Percentiles rank a stretch among this genome's conserved stretches.
phyloP scores from a whole-genome alignment of 441 rosid species.

The Erodium moschatum region DNA sequence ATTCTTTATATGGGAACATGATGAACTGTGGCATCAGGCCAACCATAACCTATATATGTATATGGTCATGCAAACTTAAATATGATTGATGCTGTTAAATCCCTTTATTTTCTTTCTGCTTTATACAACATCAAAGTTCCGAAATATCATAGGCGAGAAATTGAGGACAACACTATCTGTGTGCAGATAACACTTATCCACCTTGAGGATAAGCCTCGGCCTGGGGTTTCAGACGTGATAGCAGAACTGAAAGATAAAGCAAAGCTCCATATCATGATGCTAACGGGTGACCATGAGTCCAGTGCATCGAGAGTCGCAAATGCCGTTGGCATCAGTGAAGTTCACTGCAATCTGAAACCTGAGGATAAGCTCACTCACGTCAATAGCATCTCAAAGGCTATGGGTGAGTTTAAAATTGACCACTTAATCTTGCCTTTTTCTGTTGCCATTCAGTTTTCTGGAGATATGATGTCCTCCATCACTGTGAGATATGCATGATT shows the following conservation, averaged over 20 bases:
- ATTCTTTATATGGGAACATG: neutral
- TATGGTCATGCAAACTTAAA: neutral
- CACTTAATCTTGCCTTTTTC: neutral
- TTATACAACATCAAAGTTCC: neutral
- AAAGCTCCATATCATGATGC: slow-evolving; percentile 65
- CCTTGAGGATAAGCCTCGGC: slow-evolving; percentile 79
- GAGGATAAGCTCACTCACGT: slow-evolving; percentile 84
- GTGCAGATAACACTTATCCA: slow-evolving; percentile 75
- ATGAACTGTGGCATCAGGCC: neutral
- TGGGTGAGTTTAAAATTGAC: slow-evolving; percentile 33
- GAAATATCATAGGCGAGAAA: neutral
- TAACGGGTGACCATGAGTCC: slow-evolving; percentile 88
- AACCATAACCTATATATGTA: neutral
- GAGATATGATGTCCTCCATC: neutral
- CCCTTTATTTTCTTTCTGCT: neutral
- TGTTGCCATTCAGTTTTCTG: neutral
- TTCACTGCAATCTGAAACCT: slow-evolving; percentile 74
- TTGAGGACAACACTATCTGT: neutral
- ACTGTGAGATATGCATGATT: neutral
- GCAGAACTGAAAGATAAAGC: slow-evolving; percentile 51
- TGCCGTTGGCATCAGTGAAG: slow-evolving; percentile 75
- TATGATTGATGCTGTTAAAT: neutral
- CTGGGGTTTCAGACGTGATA: slow-evolving; percentile 67
- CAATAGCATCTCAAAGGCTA: slow-evolving; percentile 57
- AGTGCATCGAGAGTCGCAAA: slow-evolving; percentile 93